Evolutionary conservation across 164 flowering plant genomes (phyloP).

Genomic region (Umbilicus rupestris): DNA sequence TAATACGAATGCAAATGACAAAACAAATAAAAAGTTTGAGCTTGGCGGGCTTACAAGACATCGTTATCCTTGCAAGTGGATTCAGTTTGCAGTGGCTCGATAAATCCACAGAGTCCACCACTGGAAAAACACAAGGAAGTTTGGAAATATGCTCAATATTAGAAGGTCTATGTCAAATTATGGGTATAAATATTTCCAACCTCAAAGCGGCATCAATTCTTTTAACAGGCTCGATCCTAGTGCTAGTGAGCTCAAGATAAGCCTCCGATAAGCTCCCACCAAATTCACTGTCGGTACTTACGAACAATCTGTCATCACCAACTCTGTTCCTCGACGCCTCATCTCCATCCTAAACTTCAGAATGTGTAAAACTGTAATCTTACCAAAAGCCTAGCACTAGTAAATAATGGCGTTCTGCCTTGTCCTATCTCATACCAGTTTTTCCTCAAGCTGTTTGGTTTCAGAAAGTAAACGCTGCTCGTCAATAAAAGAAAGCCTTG

Average conservation of each 20-base stretch:
- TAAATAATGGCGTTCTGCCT: not conserved
- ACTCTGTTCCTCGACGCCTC: constrained; percentile 18
- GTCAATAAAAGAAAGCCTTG: constrained; percentile 31
- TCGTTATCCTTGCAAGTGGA: not conserved
- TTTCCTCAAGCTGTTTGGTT: constrained; percentile 19
- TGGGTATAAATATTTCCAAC: not conserved
- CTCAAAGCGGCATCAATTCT: not conserved
- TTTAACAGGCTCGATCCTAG: not conserved
- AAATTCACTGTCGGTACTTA: not conserved
- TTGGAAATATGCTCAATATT: not conserved
- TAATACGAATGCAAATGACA: not conserved
- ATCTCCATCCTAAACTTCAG: constrained; percentile 7
- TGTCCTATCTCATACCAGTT: constrained; percentile 21
- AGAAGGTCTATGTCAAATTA: not conserved
- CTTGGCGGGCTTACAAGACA: not conserved
- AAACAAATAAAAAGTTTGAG: not conserved
- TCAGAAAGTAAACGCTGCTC: constrained; percentile 25
- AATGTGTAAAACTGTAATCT: not conserved
- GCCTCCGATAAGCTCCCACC: not conserved
- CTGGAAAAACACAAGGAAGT: not conserved
- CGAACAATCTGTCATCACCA: constrained; percentile 14
- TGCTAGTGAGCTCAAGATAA: constrained; percentile 7
- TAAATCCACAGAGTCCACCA: not conserved
- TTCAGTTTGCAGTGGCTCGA: not conserved
- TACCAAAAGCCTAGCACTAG: not conserved